Evolutionary conservation across 768 basidiomycete genomes (phyloP).

Genomic region (Calocybe gangraenosa): DNA sequence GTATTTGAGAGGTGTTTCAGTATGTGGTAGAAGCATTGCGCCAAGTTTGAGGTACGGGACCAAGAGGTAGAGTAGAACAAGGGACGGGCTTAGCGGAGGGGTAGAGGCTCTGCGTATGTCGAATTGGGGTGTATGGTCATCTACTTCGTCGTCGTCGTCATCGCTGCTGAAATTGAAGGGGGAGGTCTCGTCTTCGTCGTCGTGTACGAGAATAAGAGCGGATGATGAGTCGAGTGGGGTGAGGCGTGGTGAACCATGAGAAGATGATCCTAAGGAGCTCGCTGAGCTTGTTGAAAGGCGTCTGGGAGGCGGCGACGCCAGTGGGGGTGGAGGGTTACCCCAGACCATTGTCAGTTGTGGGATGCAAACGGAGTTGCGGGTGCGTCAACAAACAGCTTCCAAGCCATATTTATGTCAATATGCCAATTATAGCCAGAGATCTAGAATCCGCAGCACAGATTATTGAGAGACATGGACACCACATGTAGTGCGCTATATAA

Average conservation of each 20-base stretch:
- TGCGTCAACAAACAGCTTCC: not conserved
- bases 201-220: slow-evolving; percentile 61
- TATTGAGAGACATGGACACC: too few relatives aligned
- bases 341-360: slow-evolving; percentile 12
- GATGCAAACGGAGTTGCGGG: not conserved
- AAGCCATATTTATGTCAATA: not conserved
- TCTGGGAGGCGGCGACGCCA: slow-evolving; percentile 8
- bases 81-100: slow-evolving; percentile 52
- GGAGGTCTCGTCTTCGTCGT: slow-evolving; percentile 39
- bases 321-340: slow-evolving; percentile 15
- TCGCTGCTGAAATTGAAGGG: slow-evolving; percentile 36
- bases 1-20: slow-evolving; percentile 42
- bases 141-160: slow-evolving; percentile 34
- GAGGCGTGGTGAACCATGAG: slow-evolving; percentile 19
- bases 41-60: slow-evolving; percentile 69
- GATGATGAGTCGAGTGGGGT: slow-evolving; percentile 38
- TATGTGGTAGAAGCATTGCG: slow-evolving; percentile 55
- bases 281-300: slow-evolving; percentile 20
- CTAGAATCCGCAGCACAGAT: too few relatives aligned
- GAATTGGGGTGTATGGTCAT: slow-evolving; percentile 40
- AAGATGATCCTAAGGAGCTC: slow-evolving; percentile 23
- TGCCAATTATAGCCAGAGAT: too few relatives aligned
- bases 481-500: too few relatives aligned
- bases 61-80: slow-evolving; percentile 67
- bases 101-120: slow-evolving; percentile 36